Evolutionary conservation across 1,284 basidiomycete species (phyloP), one percentile per base, ranked within the genome.

Genomic region (Lignosus rhinocerotis): DNA sequence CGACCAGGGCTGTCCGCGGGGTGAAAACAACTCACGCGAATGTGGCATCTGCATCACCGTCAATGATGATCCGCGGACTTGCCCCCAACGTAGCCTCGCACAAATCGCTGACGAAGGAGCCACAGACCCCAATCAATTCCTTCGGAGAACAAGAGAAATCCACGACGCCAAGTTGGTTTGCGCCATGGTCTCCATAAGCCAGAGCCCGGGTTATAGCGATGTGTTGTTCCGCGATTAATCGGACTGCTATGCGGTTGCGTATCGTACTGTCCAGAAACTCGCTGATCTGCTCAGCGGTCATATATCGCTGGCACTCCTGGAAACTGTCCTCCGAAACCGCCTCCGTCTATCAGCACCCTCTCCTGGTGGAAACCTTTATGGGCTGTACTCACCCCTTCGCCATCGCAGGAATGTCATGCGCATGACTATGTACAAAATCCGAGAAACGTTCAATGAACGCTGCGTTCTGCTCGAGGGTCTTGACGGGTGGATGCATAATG

Each of bases 221-320:
- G 69, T 96, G 94, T 69, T 96, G 94, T 70, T 96, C 94, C 43
- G 93, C 94, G 63, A 96, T 94, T 53, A 96, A 78, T 17, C 94
- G 88, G 32, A 96, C 88, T 33, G 91, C 92, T 57, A 96, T 94
- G 44, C 94, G 86, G 66, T 88, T 93, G 33, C 89, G 87, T 67
- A 96, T 94, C 17, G 92, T 88, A 25, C 86, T 86, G 69, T 96
- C 90, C 33, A 96, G 75, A 71, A 96, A 96, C 50, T 80, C 78
- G 67, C 83, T 87, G 59, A 94, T 88, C 65, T 92, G 85, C 21
- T 80, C 79, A 1, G 90, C 81, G 7, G 90, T 86, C 80, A 96
- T 89, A 73, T 96, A 96, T 56, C 84, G 81, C 50, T 85, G 80
- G 64, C 89, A 92, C 76, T 96, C 94, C 66, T 93, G 90, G 69